These are phyloP conservation scores for Phytophthora megakarya DNA, from an alignment of 352 stramenopile genomes.

Conservation along the genomic window DNA sequence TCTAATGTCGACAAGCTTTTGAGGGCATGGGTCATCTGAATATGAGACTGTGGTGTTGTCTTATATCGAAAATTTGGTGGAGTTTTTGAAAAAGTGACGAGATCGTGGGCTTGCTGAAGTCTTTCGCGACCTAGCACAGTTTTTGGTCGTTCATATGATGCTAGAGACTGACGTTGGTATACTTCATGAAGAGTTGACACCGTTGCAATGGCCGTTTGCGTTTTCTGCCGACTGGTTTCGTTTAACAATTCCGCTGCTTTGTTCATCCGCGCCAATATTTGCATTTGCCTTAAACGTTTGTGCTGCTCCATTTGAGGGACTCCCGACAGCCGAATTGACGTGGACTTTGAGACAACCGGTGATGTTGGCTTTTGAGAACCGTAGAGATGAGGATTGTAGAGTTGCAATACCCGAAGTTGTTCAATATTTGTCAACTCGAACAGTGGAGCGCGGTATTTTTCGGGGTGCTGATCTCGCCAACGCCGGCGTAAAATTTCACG, in stretches of 20 bases:
- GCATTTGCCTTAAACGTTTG: conserved; percentile 24
- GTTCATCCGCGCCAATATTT: conserved; percentile 31
- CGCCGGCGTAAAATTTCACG: conserved; percentile 36
- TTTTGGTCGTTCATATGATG: conserved; percentile 18
- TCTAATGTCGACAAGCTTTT: conserved; percentile 11
- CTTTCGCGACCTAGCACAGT: conserved; percentile 9
- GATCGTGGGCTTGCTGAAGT: conserved; percentile 9
- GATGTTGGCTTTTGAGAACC: conserved; percentile 22
- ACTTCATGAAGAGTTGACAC: conserved; percentile 24
- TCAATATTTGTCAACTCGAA: conserved; percentile 43
- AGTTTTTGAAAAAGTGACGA: conserved; percentile 2
- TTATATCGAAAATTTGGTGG: conserved; percentile 21
- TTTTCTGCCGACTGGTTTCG: conserved; percentile 29
- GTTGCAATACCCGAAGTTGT: conserved; percentile 60
- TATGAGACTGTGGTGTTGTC: neutral
- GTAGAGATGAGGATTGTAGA: conserved; percentile 68
- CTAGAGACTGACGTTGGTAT: conserved; percentile 23
- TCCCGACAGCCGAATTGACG: conserved; percentile 22
- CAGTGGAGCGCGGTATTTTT: conserved; percentile 29
- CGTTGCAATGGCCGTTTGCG: neutral
- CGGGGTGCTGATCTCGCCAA: conserved; percentile 32
- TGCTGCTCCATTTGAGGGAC: conserved; percentile 31
- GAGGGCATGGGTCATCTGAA: neutral
- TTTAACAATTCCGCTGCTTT: conserved; percentile 29
- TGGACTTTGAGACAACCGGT: conserved; percentile 14